Conservation (phyloP, 768 basidiomycete species). For the Punctularia strigosozonata region DNA sequence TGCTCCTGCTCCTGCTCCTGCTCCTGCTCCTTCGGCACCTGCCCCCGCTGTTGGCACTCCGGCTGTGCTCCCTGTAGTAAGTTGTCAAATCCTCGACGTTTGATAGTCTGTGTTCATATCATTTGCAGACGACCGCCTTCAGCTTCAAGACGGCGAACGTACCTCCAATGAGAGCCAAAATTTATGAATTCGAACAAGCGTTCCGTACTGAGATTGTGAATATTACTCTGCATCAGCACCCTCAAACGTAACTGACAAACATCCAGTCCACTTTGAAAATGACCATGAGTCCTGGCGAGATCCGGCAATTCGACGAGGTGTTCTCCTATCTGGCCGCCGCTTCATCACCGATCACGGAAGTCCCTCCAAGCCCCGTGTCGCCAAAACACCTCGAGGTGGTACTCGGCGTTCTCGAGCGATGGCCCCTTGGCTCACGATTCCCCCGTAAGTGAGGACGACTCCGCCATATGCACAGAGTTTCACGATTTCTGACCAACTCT, state of each 20-base stretch:
- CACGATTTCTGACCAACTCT: constrained; percentile 1
- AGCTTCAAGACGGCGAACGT: constrained; percentile 83
- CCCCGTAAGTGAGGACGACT: constrained; percentile 40
- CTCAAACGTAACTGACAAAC: not conserved
- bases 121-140: constrained; percentile 42
- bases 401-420: constrained; percentile 53
- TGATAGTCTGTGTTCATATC: not conserved
- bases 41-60: not conserved
- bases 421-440: constrained; percentile 64
- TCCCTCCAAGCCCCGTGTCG: constrained; percentile 24
- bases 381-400: constrained; percentile 46
- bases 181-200: constrained; percentile 62
- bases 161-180: constrained; percentile 65
- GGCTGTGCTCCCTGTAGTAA: constrained; percentile 14
- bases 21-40: constrained; percentile 1
- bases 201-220: constrained; percentile 61
- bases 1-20: constrained; percentile 15
- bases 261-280: constrained; percentile 56
- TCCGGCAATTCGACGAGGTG: constrained; percentile 40
- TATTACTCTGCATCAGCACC: constrained; percentile 2
- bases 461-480: not conserved
- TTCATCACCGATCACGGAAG: constrained; percentile 23
- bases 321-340: constrained; percentile 48
- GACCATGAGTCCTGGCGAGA: constrained; percentile 60
- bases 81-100: not conserved